Evolutionary conservation across 208 protist genomes (phyloP).

Genomic region (Tritrichomonas foetus): DNA sequence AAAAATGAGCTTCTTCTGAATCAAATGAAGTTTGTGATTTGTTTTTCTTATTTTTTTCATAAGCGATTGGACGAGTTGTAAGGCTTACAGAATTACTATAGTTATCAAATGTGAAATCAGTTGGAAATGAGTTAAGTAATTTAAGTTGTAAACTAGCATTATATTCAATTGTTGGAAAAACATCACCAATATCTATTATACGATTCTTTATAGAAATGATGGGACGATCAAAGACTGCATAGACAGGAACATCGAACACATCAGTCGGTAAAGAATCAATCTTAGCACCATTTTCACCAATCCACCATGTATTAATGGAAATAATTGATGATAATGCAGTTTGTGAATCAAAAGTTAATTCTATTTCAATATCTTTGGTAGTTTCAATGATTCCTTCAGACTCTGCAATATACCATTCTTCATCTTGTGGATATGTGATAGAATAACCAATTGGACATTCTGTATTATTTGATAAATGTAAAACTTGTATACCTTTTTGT

Average conservation of each 20-base stretch:
- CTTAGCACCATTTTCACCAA: background rate
- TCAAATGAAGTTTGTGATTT: no score
- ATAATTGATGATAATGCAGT: background rate
- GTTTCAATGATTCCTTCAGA: background rate
- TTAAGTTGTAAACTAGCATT: background rate
- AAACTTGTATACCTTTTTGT: background rate
- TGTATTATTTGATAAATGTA: background rate
- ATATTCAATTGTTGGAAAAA: constrained; percentile 8
- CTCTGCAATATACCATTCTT: background rate
- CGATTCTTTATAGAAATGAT: background rate
- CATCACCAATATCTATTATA: constrained; percentile 31
- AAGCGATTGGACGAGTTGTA: no score
- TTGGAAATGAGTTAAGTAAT: background rate
- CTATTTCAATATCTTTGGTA: background rate
- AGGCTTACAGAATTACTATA: no score
- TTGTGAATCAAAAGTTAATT: background rate
- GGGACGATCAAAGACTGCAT: background rate
- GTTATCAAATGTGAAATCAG: background rate
- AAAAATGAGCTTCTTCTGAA: background rate
- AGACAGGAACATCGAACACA: background rate
- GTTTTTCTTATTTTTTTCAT: no score
- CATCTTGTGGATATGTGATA: background rate
- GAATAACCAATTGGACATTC: background rate
- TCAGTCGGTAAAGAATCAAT: background rate
- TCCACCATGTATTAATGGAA: background rate